phyloP scores from a whole-genome alignment of 2,329 filamentous ascomycete genomes.

The Alternaria triticimaculans region DNA sequence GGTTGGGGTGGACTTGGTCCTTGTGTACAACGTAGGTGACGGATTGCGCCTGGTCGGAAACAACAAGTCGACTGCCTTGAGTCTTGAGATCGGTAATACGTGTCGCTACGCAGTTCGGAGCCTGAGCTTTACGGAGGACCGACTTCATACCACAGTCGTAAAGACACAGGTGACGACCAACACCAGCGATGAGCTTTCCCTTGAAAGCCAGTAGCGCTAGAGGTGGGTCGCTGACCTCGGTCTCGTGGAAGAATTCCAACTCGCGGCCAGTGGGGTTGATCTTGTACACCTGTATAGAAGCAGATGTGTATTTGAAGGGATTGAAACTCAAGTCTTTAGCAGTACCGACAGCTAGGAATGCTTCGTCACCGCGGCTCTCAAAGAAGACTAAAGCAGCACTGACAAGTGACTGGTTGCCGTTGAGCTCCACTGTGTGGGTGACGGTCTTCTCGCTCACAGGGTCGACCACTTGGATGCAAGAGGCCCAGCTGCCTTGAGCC shows the following conservation, averaged over 20 bases:
- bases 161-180: conserved; percentile 80
- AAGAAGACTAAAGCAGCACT: conserved; percentile 87
- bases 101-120: conserved; percentile 72
- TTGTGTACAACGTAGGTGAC: conserved; percentile 95
- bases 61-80: conserved; percentile 88
- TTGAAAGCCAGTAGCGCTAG: conserved; percentile 93
- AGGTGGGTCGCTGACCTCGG: conserved; percentile 86
- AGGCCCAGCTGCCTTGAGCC: conserved; percentile 88
- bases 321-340: conserved; percentile 86
- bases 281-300: conserved; percentile 91
- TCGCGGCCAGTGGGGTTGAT: conserved; percentile 86
- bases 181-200: conserved; percentile 83
- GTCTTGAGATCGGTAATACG: conserved; percentile 89
- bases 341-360: conserved; percentile 91
- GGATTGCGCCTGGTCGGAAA: conserved; percentile 91
- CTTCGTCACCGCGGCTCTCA: conserved; percentile 79
- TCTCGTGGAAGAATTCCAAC: conserved; percentile 96
- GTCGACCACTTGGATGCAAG: conserved; percentile 91
- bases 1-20: conserved; percentile 75
- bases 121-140: conserved; percentile 88
- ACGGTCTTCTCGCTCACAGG: conserved; percentile 74
- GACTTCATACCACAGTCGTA: conserved; percentile 95
- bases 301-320: conserved; percentile 73
- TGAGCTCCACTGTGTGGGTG: conserved; percentile 78
- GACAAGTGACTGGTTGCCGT: conserved; percentile 89